phyloP scores from a whole-genome alignment of 1,284 basidiomycete species.

The Fomitopsis betulina region DNA sequence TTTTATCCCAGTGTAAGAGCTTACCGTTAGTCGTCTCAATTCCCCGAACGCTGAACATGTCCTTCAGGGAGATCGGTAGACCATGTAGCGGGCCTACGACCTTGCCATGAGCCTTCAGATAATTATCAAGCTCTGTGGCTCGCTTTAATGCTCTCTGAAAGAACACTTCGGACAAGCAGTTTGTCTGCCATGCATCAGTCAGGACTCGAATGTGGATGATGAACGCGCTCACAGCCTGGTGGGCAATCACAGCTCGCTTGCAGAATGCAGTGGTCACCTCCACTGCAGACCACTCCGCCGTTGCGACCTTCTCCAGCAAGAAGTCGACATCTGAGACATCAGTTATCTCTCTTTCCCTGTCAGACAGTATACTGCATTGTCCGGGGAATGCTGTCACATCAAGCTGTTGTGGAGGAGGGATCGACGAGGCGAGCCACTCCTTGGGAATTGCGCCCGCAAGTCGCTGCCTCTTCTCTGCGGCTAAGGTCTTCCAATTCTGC shows the following conservation, averaged over 20 bases:
- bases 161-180: constrained; percentile 49
- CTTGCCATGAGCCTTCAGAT: constrained; percentile 34
- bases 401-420: constrained; percentile 26
- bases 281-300: constrained; percentile 36
- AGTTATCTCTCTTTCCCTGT: constrained; percentile 46
- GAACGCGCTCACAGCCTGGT: constrained; percentile 43
- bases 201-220: background rate
- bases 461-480: constrained; percentile 35
- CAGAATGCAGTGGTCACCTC: constrained; percentile 52
- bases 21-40: constrained; percentile 54
- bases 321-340: constrained; percentile 35
- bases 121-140: constrained; percentile 41
- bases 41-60: constrained; percentile 58
- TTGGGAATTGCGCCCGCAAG: constrained; percentile 44
- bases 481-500: constrained; percentile 37
- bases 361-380: constrained; percentile 40
- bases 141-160: constrained; percentile 41
- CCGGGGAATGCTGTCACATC: constrained; percentile 41
- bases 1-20: constrained; percentile 14
- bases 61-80: constrained; percentile 49
- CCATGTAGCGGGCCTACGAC: constrained; percentile 49
- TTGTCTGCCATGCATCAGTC: constrained; percentile 28
- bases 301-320: constrained; percentile 37
- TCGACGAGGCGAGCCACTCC: constrained; percentile 38
- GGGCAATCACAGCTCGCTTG: constrained; percentile 55